These are phyloP conservation scores for Vicia sativa DNA, from an alignment of 306 rosid species.

Conservation along the genomic window DNA sequence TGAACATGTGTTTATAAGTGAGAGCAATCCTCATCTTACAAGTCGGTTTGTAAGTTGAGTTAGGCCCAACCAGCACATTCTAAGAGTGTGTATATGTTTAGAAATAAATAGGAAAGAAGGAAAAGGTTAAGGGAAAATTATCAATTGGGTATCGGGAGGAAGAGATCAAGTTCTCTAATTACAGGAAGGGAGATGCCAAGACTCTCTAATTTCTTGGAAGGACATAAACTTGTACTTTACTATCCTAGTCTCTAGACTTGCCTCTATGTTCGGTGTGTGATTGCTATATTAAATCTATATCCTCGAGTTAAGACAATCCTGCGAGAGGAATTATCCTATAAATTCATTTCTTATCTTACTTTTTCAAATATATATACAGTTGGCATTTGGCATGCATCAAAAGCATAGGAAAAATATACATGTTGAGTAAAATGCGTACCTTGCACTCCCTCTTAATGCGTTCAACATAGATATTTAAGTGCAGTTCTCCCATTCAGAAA, in stretches of 20 bases:
- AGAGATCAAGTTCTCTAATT: background rate
- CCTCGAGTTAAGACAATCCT: too few relatives aligned
- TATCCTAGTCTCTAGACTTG: background rate
- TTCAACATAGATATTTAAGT: constrained; percentile 93
- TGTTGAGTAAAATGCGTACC: constrained; percentile 48
- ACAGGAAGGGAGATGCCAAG: background rate
- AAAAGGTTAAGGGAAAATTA: background rate
- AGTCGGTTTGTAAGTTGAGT: too few relatives aligned
- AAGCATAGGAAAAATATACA: background rate
- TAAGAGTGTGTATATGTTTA: background rate
- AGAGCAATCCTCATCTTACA: too few relatives aligned
- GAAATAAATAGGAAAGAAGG: background rate
- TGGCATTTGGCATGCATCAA: constrained; percentile 29
- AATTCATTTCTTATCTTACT: background rate
- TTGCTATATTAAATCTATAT: too few relatives aligned
- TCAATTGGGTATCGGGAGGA: background rate
- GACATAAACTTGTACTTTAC: background rate
- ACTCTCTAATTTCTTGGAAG: background rate
- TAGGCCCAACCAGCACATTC: too few relatives aligned
- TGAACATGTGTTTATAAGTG: too few relatives aligned
- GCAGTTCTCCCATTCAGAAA: constrained; percentile 99
- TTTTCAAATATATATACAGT: background rate
- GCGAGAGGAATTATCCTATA: too few relatives aligned
- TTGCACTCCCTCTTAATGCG: constrained; percentile 92
- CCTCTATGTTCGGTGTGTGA: too few relatives aligned